phyloP scores from a whole-genome alignment of 257 asterid genomes.

The Solanum infundibuliforme region DNA sequence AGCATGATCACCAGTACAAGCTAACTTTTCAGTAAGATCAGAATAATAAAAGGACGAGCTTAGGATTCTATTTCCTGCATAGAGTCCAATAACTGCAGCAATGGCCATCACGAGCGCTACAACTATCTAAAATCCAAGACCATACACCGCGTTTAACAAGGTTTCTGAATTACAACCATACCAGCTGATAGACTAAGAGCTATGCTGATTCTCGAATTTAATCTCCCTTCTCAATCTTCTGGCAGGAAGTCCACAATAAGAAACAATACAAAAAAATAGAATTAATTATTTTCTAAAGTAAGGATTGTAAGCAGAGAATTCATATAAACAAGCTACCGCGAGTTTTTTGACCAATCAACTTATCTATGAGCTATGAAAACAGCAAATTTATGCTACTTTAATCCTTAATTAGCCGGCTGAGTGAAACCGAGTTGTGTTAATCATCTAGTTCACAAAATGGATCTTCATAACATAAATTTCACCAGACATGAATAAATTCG shows the following conservation, averaged over 20 bases:
- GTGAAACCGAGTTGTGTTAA: background rate
- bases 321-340: background rate
- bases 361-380: background rate
- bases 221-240: background rate
- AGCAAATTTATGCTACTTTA: background rate
- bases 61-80: conserved; percentile 59
- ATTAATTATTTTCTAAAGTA: background rate
- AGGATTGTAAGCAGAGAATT: background rate
- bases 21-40: conserved; percentile 48
- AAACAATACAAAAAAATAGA: background rate
- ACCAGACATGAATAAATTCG: too few relatives aligned
- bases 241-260: background rate
- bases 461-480: background rate
- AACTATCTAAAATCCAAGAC: background rate
- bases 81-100: conserved; percentile 69
- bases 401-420: background rate
- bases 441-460: background rate
- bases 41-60: conserved; percentile 48
- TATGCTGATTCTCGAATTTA: background rate
- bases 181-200: background rate
- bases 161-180: conserved; percentile 7
- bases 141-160: conserved; percentile 17
- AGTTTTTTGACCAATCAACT: background rate
- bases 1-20: conserved; percentile 18
- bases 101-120: conserved; percentile 47